These are phyloP conservation scores for Hericium rajendrae DNA, from an alignment of 768 basidiomycete genomes.

Conservation along the genomic window DNA sequence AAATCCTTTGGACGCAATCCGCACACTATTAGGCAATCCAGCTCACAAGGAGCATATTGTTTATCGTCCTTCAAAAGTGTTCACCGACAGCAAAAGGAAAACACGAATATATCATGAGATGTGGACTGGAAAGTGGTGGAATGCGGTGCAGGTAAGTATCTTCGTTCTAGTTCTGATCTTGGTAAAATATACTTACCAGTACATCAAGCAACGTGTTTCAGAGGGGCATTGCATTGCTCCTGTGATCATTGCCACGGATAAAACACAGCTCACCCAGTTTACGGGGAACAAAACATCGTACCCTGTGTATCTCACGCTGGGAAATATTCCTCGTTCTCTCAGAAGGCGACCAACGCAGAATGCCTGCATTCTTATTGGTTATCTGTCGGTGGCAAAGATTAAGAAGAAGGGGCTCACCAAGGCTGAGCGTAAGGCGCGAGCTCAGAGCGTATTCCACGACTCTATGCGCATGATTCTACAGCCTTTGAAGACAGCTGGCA, in stretches of 20 bases:
- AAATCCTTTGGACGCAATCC: slow-evolving; percentile 4
- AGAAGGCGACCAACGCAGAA: slow-evolving; percentile 7
- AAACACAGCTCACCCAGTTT: slow-evolving; percentile 15
- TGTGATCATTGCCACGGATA: slow-evolving; percentile 13
- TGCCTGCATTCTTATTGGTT: slow-evolving; percentile 18
- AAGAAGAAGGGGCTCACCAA: not conserved
- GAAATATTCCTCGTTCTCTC: slow-evolving; percentile 17
- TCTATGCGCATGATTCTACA: slow-evolving; percentile 11
- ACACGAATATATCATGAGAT: slow-evolving; percentile 9
- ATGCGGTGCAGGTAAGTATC: slow-evolving; percentile 3
- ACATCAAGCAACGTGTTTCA: not conserved
- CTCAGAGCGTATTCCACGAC: slow-evolving; percentile 11
- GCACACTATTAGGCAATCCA: slow-evolving; percentile 5
- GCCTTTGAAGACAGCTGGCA: slow-evolving; percentile 9
- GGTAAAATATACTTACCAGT: too few species aligned
- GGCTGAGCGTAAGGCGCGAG: not conserved
- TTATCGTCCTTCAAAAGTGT: slow-evolving; percentile 1
- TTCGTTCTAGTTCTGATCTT: too few species aligned
- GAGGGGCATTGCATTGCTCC: slow-evolving; percentile 11
- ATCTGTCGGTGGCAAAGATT: slow-evolving; percentile 16
- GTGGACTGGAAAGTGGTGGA: slow-evolving; percentile 10
- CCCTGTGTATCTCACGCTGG: slow-evolving; percentile 22
- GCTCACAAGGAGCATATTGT: slow-evolving; percentile 2
- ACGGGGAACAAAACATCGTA: slow-evolving; percentile 14
- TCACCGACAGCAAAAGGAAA: not conserved